Evolutionary conservation across 176 grass and related monocot genomes (phyloP), one percentile per base, ranked within the genome.

Genomic region (Thinopyrum elongatum): DNA sequence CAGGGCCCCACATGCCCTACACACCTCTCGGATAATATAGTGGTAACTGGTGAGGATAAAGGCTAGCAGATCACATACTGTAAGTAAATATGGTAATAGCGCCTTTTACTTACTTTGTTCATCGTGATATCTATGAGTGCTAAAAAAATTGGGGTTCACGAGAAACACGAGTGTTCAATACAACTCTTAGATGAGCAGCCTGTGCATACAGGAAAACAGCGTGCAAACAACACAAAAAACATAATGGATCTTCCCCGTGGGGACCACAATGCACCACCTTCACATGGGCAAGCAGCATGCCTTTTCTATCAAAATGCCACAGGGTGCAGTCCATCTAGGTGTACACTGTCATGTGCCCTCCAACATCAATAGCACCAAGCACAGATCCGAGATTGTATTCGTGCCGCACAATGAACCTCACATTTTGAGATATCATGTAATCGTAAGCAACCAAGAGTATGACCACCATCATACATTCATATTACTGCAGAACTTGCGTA

Each of bases 201-300:
- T 26, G 61, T 26, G 34, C 64, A 82, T 46, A 42, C 9, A 29
- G 15, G 8, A 57, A 33, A 88, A 70, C 22, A 70, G 27, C 4
- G n/a, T 8, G 22, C 65, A 70, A 39, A 78, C 35, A 78, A 16
- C 51, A 83, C 9, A 12, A 71, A 1, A 64, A 44, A 77, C 14
- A 76, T 4, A 61, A 78, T 34, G 5, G 17, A 46, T 70, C 65
- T 70, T 78, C 62, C 35, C 0, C 0, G 27, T 59, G 63, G 39
- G 63, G 16, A 17, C 28, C 63, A 88, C 13, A 9, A 13, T 27
- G 73, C 25, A 41, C 47, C 63, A 53, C 41, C 35, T 53, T 70
- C 86, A 77, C 47, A 49, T 69, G 73, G 80, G 27, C 36, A 75
- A 80, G 59, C n/a, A 58, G 57, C 58, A 87, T 33, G 63, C 13